Base-by-base conservation (phyloP, 2,329 filamentous ascomycete genomes). In the Coniochaeta prunicola region DNA sequence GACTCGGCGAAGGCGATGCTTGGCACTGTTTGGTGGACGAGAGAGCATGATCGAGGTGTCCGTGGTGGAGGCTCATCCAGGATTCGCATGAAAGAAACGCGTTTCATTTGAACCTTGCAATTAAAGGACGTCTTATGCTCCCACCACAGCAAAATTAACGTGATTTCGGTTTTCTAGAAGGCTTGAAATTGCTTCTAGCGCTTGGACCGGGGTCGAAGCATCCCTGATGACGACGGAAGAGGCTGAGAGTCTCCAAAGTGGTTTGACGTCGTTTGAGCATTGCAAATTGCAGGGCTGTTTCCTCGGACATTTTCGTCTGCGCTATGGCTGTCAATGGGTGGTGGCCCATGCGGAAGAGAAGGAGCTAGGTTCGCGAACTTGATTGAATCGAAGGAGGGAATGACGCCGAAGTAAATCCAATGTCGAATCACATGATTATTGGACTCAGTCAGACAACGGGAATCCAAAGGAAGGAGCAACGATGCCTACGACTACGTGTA, bases 61-160 rank as follows among this genome's bases (percentile, higher is more conserved):
- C 33, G 21, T 40, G 59, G 62, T 62, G 64, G 64, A 64, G 63
- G 64, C 57, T 65, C 65, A 64, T 64, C 61, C 61, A 60, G 71
- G 68, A 72, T 70, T 65, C 69, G 77, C 77, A 79, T 79, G 72
- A 79, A 75, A 66, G 67, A 73, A 73, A 73, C 69, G 68, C 66
- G 72, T 76, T 76, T 75, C 71, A 74, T 67, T 66, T 69, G 66
- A 71, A 73, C 74, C 73, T 72, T 70, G 76, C 68, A 78, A 79
- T 78, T 75, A 78, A 76, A 77, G 71, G 67, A 65, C 67, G 67
- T 69, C 67, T 77, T 77, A 79, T 79, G 77, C 76, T 72, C 64
- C 64, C 61, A 60, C 65, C 61, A 63, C 63, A 62, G 59, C 62
- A 64, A 64, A 65, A 56, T 56, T 69, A 65, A 60, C 60, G 64